Percentiles rank a stretch among this genome's conserved stretches.
These are phyloP conservation scores for Globisporangium emineosum DNA, from an alignment of 352 stramenopile species.

Conservation along the genomic window DNA sequence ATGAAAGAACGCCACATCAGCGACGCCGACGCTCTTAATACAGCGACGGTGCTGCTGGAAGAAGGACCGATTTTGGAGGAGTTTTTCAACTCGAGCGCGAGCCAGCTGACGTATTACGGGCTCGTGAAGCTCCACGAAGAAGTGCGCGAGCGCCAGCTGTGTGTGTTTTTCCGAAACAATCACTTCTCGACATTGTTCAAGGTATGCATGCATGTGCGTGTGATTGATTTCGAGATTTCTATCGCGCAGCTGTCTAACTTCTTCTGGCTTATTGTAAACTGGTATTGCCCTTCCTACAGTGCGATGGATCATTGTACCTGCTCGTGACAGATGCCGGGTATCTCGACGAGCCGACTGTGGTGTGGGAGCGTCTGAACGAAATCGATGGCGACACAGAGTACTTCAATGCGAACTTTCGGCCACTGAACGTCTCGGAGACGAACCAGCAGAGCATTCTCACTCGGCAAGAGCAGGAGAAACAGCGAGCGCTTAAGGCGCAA, in stretches of 20 bases:
- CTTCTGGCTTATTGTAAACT: neutral
- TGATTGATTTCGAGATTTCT: neutral
- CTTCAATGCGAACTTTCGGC: constrained; percentile 60
- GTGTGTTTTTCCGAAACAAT: constrained; percentile 99
- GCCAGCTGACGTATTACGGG: constrained; percentile 95
- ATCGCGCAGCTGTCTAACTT: neutral
- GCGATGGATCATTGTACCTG: constrained; percentile 91
- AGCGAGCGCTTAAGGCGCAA: constrained; percentile 22
- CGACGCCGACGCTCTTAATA: constrained; percentile 55
- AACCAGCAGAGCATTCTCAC: constrained; percentile 68
- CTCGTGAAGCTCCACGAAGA: constrained; percentile 92
- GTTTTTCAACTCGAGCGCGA: constrained; percentile 90
- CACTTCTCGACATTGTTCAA: constrained; percentile 98
- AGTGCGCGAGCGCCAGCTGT: constrained; percentile 88
- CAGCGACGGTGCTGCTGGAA: constrained; percentile 60
- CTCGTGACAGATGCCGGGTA: constrained; percentile 98
- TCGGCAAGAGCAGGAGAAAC: constrained; percentile 44
- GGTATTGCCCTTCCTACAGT: constrained; percentile 34
- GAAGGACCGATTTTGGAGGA: constrained; percentile 79
- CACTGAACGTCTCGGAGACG: constrained; percentile 59
- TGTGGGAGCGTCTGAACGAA: constrained; percentile 95
- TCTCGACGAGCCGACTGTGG: constrained; percentile 87
- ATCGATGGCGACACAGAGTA: constrained; percentile 86
- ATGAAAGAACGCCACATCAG: constrained; percentile 79
- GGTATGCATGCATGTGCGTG: constrained; percentile 25